phyloP scores from a whole-genome alignment of 225 moss, liverwort and hornwort species.

The Bryum argenteum region DNA sequence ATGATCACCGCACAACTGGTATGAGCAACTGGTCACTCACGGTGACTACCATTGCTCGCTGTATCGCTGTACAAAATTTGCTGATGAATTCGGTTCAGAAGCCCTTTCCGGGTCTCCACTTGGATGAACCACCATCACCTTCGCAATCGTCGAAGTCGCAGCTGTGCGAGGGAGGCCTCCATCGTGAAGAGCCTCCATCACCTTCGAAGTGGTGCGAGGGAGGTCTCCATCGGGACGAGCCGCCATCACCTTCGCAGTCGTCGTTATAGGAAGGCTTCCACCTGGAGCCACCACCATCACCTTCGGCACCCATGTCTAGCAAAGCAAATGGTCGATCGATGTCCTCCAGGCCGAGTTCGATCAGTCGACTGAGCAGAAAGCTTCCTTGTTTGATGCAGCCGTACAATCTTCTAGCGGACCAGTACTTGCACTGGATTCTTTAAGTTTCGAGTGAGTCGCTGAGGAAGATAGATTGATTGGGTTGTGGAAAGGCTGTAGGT shows the following conservation, averaged over 20 bases:
- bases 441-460: background rate
- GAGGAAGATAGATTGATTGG: background rate
- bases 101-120: constrained; percentile 31
- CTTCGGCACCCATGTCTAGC: constrained; percentile 27
- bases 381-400: no score
- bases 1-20: background rate
- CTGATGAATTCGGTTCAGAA: background rate
- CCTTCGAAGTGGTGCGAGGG: constrained; percentile 26
- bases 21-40: constrained; percentile 18
- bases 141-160: constrained; percentile 17
- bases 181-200: constrained; percentile 20
- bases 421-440: background rate
- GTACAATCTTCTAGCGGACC: background rate
- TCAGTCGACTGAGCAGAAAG: no score
- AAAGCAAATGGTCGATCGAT: background rate
- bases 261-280: constrained; percentile 27
- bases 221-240: constrained; percentile 22
- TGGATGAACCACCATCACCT: constrained; percentile 42
- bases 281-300: constrained; percentile 37
- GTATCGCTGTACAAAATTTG: background rate
- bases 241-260: constrained; percentile 32
- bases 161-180: constrained; percentile 14
- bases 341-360: no score
- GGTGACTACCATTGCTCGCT: constrained; percentile 23
- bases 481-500: background rate